A percentile compares a stretch with the other conserved stretches of the same genome.
These are phyloP conservation scores for Penicillium sp. DNA, from an alignment of 2,329 filamentous ascomycete genomes.

Conservation along the genomic window DNA sequence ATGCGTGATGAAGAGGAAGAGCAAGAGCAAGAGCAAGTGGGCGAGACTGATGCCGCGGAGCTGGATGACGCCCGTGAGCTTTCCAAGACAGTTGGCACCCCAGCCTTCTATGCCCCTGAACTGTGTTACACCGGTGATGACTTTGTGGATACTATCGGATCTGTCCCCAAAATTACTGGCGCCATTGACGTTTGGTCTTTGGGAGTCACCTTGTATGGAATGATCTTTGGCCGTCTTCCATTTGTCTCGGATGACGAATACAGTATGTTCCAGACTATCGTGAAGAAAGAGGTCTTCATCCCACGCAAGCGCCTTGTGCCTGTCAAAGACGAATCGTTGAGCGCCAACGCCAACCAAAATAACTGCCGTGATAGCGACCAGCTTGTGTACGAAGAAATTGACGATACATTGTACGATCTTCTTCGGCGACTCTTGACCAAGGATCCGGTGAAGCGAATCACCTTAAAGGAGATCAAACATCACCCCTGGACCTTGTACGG, in stretches of 20 bases:
- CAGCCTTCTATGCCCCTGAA: slow-evolving; percentile 95
- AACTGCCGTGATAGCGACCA: slow-evolving; percentile 67
- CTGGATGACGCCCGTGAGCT: slow-evolving; percentile 91
- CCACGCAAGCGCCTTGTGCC: slow-evolving; percentile 78
- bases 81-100: slow-evolving; percentile 97
- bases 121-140: slow-evolving; percentile 83
- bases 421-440: slow-evolving; percentile 78
- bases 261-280: slow-evolving; percentile 86
- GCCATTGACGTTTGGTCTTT: slow-evolving; percentile 98
- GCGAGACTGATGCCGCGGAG: slow-evolving; percentile 79
- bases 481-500: slow-evolving; percentile 87
- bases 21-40: slow-evolving; percentile 72
- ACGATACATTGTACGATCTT: slow-evolving; percentile 75
- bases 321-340: slow-evolving; percentile 49
- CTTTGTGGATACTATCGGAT: slow-evolving; percentile 53
- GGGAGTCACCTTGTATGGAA: slow-evolving; percentile 91
- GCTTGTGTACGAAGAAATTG: slow-evolving; percentile 79
- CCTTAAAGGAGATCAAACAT: slow-evolving; percentile 85
- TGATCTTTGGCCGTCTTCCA: slow-evolving; percentile 89
- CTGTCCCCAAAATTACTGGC: slow-evolving; percentile 71
- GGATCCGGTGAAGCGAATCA: slow-evolving; percentile 83
- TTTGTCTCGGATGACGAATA: slow-evolving; percentile 91
- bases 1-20: slow-evolving; percentile 78
- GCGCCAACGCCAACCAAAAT: slow-evolving; percentile 47
- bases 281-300: slow-evolving; percentile 88